Base-by-base conservation (phyloP, 768 basidiomycete species). In the Psilocybe tampanensis region DNA sequence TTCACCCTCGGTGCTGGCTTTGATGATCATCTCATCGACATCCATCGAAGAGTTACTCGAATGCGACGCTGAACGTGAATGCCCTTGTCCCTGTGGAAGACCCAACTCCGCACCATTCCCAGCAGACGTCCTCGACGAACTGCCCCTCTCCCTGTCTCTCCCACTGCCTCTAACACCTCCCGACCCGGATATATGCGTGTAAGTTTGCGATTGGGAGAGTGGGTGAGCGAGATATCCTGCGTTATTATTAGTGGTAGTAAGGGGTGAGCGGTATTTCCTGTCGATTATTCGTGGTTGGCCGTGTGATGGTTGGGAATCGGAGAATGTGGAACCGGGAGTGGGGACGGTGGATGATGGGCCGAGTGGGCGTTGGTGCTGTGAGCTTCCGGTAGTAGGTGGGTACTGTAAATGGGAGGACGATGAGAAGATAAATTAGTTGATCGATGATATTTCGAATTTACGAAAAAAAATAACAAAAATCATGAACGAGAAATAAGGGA, bases 1-100 rank as follows among this genome's bases (percentile, higher is more conserved):
- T 54, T 68, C 65, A 29, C 70, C 74, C 26, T 63, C 73, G 0
- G 70, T 66, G 9, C 73, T 69, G 1, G 79, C 74, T 50, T 72
- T 70, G 21, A 79, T 56, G 26, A 80, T 67, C 76, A 80, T 76
- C 60, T 80, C 79, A 53, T 80, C 79, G 21, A 80, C 70, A 39
- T 74, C 75, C 47, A 76, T 66, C 29, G 76, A 75, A 44, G 70
- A 70, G 1, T 66, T 64, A 39, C 71, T 74, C 0, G 76, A 75
- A 19, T 68, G 71, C 44, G 74, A 75, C 0, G 72, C 69, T 3
- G 70, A 69, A 36, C 71, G 71, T 5, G 67, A 72, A 61, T 61
- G 70, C 49, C 45, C 60, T 54, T 48, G 49, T 17, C 41, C 11
- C 6, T 54, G 54, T n/a, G 45, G n/a, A n/a, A n/a, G n/a, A n/a